Evolutionary conservation across 2,329 filamentous ascomycete genomes (phyloP).

Genomic region (Alternaria burnsii): DNA sequence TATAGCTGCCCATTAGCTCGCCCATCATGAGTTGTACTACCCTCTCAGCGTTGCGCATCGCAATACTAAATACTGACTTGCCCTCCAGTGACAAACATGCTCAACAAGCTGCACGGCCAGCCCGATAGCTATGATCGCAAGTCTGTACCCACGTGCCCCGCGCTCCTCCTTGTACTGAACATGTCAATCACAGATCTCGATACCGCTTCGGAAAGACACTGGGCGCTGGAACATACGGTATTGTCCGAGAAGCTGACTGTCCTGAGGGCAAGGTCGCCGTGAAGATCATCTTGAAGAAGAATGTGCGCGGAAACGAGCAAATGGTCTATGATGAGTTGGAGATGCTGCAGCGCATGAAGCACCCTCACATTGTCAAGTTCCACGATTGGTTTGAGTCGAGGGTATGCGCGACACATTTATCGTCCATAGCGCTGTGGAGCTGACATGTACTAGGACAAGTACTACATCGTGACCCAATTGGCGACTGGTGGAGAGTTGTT

Average conservation of each 20-base stretch:
- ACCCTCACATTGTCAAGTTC: constrained; percentile 96
- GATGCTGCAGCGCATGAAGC: constrained; percentile 88
- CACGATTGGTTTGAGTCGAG: constrained; percentile 99
- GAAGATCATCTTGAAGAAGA: constrained; percentile 99
- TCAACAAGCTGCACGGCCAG: constrained; percentile 95
- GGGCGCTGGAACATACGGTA: constrained; percentile 96
- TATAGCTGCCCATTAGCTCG: constrained; percentile 35
- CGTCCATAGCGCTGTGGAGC: constrained; percentile 11
- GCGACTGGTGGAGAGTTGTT: constrained; percentile 97
- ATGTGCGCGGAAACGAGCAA: constrained; percentile 95
- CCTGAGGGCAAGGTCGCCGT: constrained; percentile 87
- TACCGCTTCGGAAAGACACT: constrained; percentile 94
- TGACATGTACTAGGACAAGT: constrained; percentile 79
- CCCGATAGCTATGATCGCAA: constrained; percentile 99
- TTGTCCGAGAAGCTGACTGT: constrained; percentile 93
- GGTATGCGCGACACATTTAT: constrained; percentile 60
- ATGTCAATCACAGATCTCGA: constrained; percentile 67
- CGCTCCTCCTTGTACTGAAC: constrained; percentile 39
- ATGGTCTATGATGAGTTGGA: constrained; percentile 99
- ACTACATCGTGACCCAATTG: constrained; percentile 97
- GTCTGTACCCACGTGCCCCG: constrained; percentile 59
- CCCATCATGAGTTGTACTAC: constrained; percentile 48
- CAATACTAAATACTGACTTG: constrained; percentile 22
- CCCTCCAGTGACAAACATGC: constrained; percentile 79
- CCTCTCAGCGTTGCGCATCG: constrained; percentile 10